A percentile compares a stretch with the other conserved stretches of the same genome.
Conservation (phyloP, 345 rosid species). For the Salix caprea region DNA sequence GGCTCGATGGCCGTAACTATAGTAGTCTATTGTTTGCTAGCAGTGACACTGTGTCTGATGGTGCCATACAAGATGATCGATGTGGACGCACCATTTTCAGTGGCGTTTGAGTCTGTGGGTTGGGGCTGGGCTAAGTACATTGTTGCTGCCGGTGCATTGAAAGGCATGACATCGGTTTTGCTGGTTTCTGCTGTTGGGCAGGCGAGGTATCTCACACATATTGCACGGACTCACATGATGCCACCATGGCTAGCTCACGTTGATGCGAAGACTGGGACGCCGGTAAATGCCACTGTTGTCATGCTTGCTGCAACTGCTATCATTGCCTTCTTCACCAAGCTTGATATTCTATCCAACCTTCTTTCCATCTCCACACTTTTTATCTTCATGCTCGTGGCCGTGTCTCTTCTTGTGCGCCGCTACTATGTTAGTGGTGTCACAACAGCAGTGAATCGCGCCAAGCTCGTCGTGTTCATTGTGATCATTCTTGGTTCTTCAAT, state of each 20-base stretch:
- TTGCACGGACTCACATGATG: slow-evolving; percentile 14
- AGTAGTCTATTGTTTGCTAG: not conserved
- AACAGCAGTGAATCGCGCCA: not conserved
- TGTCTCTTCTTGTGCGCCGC: slow-evolving; percentile 10
- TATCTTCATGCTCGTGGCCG: slow-evolving; percentile 5
- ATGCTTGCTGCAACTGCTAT: slow-evolving; percentile 11
- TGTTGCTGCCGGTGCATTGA: slow-evolving; percentile 8
- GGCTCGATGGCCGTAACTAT: not conserved
- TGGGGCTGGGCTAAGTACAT: slow-evolving; percentile 10
- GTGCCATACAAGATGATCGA: not conserved
- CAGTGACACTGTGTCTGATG: not conserved
- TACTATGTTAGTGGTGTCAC: slow-evolving; percentile 4
- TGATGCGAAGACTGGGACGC: slow-evolving; percentile 5
- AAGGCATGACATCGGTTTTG: slow-evolving; percentile 15
- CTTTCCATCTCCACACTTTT: slow-evolving; percentile 5
- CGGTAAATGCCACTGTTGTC: slow-evolving; percentile 14
- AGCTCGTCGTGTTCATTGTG: not conserved
- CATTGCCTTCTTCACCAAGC: slow-evolving; percentile 14
- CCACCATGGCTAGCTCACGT: slow-evolving; percentile 15
- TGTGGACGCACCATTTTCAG: not conserved
- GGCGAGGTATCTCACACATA: slow-evolving; percentile 19
- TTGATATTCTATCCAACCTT: slow-evolving; percentile 13
- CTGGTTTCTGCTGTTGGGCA: slow-evolving; percentile 6
- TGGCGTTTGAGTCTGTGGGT: not conserved
- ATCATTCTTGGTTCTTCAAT: slow-evolving; percentile 5